Evolutionary conservation across 163 green algal species (phyloP).

Genomic region (Coccomyxa subellipsoidea): DNA sequence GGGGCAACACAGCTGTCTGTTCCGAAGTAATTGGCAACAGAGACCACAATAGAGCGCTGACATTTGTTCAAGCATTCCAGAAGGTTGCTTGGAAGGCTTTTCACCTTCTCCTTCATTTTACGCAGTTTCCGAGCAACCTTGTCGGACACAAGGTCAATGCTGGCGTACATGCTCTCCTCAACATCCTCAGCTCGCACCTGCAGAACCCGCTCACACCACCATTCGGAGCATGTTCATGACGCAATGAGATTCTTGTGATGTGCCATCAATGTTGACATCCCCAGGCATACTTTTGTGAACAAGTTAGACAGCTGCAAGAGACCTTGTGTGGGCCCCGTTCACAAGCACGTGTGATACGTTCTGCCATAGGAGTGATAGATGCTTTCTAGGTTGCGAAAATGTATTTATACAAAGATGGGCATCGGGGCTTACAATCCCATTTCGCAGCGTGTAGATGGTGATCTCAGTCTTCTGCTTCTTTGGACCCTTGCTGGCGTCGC

Average conservation of each 20-base stretch:
- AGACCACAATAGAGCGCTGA: too few relatives aligned
- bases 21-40: not conserved
- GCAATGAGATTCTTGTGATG: not conserved
- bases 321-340: too few relatives aligned
- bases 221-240: not conserved
- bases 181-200: conserved; percentile 74
- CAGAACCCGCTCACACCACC: not conserved
- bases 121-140: conserved; percentile 47
- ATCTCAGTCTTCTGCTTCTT: conserved; percentile 74
- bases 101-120: conserved; percentile 10
- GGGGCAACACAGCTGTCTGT: not conserved
- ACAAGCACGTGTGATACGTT: too few relatives aligned
- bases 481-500: conserved; percentile 60
- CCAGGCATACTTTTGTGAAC: too few relatives aligned
- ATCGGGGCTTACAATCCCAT: conserved; percentile 63
- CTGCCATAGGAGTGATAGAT: too few relatives aligned
- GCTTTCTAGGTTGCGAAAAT: too few relatives aligned
- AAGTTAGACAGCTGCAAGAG: too few relatives aligned
- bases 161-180: conserved; percentile 81
- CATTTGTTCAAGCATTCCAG: not conserved
- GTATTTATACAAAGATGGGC: too few relatives aligned
- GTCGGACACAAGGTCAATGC: conserved; percentile 84
- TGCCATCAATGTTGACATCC: too few relatives aligned
- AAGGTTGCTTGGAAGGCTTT: not conserved
- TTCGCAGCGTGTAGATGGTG: conserved; percentile 72